phyloP scores from a whole-genome alignment of 1,139 yeast species.

The Blastobotrys malaysiensis region DNA sequence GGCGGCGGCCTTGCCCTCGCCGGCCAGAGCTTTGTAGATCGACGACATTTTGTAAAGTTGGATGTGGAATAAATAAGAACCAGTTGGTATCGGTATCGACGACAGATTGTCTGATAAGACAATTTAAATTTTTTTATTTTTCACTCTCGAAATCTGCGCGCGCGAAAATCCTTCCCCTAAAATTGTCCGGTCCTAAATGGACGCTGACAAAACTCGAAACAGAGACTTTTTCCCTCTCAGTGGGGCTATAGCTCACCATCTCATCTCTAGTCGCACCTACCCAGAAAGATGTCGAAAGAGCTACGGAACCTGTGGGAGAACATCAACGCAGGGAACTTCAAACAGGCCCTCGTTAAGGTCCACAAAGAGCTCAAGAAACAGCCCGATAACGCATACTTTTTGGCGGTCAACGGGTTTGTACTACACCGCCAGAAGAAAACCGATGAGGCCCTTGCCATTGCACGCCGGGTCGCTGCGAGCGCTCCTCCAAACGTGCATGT shows the following conservation, averaged over 20 bases:
- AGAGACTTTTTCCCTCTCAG: neutral
- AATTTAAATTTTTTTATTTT: neutral
- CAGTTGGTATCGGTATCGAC: neutral
- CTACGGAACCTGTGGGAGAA: constrained; percentile 36
- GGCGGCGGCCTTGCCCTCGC: constrained; percentile 36
- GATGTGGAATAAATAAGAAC: neutral
- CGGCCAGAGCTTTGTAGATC: constrained; percentile 63
- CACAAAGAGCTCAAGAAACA: constrained; percentile 46
- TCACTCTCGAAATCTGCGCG: neutral
- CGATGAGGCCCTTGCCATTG: constrained; percentile 42
- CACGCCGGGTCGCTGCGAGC: constrained; percentile 40
- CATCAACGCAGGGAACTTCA: constrained; percentile 50
- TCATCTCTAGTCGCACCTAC: neutral
- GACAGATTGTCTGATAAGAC: neutral
- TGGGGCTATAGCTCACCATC: too few relatives aligned
- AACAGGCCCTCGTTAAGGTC: constrained; percentile 48
- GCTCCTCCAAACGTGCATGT: constrained; percentile 54
- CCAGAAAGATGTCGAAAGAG: constrained; percentile 14
- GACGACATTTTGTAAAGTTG: constrained; percentile 46
- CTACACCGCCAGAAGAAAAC: constrained; percentile 41
- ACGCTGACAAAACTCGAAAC: neutral
- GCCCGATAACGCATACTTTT: constrained; percentile 52
- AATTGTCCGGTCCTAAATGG: neutral
- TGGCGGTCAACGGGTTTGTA: constrained; percentile 45
- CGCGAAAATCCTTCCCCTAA: neutral